A percentile compares a stretch with the other conserved stretches of the same genome.
These are phyloP conservation scores for Marchantia polymorpha DNA, from an alignment of 225 moss, liverwort and hornwort genomes.

Conservation along the genomic window DNA sequence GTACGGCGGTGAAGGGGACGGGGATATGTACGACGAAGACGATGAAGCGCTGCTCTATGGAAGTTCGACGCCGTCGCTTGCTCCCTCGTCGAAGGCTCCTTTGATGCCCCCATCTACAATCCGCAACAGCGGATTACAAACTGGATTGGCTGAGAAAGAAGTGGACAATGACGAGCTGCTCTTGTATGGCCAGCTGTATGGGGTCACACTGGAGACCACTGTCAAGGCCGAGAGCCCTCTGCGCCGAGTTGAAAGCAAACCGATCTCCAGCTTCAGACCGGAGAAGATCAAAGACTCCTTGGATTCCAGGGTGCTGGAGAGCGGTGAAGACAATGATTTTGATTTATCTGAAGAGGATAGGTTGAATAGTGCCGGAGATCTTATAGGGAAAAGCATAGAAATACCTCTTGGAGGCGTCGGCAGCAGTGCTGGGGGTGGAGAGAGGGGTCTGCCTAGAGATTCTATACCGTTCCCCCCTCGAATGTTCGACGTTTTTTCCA, in stretches of 20 bases:
- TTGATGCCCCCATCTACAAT: constrained; percentile 17
- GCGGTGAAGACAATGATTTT: constrained; percentile 24
- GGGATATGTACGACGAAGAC: constrained; percentile 51
- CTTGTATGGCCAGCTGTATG: constrained; percentile 93
- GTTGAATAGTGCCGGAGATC: constrained; percentile 10
- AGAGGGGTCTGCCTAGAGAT: constrained; percentile 16
- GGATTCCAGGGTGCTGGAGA: constrained; percentile 21
- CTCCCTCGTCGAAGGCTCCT: constrained; percentile 30
- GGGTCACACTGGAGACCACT: constrained; percentile 39
- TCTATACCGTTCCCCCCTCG: constrained; percentile 10
- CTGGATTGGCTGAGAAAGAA: constrained; percentile 66
- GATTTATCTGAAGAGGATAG: constrained; percentile 15
- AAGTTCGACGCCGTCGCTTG: constrained; percentile 36
- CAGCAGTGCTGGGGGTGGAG: constrained; percentile 29
- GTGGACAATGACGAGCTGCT: constrained; percentile 90
- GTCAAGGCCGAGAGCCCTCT: constrained; percentile 16
- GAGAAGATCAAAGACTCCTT: constrained; percentile 30
- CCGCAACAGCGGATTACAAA: constrained; percentile 30
- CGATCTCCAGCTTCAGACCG: constrained; percentile 29
- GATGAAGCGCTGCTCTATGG: constrained; percentile 88
- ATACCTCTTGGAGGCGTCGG: constrained; percentile 57
- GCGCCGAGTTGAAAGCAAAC: constrained; percentile 11
- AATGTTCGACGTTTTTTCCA: constrained; percentile 23
- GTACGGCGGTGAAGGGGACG: constrained; percentile 46
- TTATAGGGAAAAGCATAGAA: constrained; percentile 28